A percentile compares a stretch with the other conserved stretches of the same genome.
These are phyloP conservation scores for Nannochloris sp. DNA, from an alignment of 139 green algal genomes.

Conservation along the genomic window DNA sequence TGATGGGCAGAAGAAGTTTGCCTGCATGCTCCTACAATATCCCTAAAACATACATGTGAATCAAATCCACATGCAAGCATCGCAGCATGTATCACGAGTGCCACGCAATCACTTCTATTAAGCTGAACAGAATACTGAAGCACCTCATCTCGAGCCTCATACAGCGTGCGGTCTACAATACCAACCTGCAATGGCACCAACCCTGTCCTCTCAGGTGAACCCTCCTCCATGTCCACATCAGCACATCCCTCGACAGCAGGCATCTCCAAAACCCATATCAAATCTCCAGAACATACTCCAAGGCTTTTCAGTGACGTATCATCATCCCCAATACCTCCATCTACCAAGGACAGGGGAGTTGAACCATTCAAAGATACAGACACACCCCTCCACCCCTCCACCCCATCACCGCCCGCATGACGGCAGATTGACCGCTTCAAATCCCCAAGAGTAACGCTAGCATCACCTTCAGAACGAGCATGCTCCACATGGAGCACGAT, in stretches of 20 bases:
- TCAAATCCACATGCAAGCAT: slow-evolving; percentile 33
- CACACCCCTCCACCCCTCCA: background rate
- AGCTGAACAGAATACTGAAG: no score
- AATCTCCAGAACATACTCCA: slow-evolving; percentile 27
- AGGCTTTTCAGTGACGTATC: slow-evolving; percentile 10
- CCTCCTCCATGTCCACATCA: background rate
- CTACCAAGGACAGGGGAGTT: background rate
- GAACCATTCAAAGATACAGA: background rate
- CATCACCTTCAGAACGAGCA: no score
- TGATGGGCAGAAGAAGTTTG: background rate
- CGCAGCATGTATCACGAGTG: slow-evolving; percentile 33
- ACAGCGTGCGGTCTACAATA: no score
- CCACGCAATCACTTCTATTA: slow-evolving; percentile 2
- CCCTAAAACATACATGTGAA: background rate
- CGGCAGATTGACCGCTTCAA: no score
- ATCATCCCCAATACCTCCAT: background rate
- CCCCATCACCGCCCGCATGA: background rate
- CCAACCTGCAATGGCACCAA: background rate
- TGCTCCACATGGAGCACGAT: no score
- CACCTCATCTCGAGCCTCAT: no score
- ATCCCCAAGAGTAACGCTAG: no score
- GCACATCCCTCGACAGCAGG: background rate
- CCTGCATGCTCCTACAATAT: background rate
- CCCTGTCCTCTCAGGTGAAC: background rate
- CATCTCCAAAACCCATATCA: slow-evolving; percentile 28